Evolutionary conservation across 1,284 basidiomycete species (phyloP), one percentile per base, ranked within the genome.

Genomic region (Sporisorium graminicola): DNA sequence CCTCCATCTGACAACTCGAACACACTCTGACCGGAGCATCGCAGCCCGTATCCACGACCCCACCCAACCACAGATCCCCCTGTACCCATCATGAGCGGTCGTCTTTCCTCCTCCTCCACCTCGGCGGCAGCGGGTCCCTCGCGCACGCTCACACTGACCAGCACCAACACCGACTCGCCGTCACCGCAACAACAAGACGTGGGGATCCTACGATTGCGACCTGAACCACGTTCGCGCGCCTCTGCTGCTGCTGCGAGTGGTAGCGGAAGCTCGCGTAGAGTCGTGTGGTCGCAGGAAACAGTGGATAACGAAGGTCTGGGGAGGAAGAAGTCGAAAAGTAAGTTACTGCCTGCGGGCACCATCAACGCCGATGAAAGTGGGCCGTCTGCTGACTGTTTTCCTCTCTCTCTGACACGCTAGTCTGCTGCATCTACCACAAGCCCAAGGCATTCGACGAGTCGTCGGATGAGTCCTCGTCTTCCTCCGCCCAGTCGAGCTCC

Each of bases 371-470:
- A 13, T 13, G 16, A 3, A 40, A 18, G n/a, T n/a, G n/a, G n/a
- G n/a, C n/a, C n/a, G n/a, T n/a, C n/a, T 40, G 16, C 37, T 40
- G 37, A 40, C 37, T 10, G 40, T 20, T 43, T 20, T 20, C 8
- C 10, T 5, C 40, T 16, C 8, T 35, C 3, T 35, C 2, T 5
- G n/a, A n/a, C n/a, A n/a, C 3, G 37, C 8, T 10, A 43, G 82
- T 85, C 52, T 85, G 83, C 56, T 85, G 83, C 63, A 85, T 85
- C 58, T 85, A 80, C 54, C 83, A 84, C 57, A 85, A 84, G 44
- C 81, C 79, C 5, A 70, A 79, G 22, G 74, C 83, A 0, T 84
- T 83, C 52, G 83, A 81, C 58, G 83, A 85, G 59, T 77, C 72
- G 10, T 77, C 74, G 1, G 74, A 74, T 40, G 78, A 78, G 20